Evolutionary conservation across 2,329 filamentous ascomycete species (phyloP).

Genomic region (Clarireedia monteithiana): DNA sequence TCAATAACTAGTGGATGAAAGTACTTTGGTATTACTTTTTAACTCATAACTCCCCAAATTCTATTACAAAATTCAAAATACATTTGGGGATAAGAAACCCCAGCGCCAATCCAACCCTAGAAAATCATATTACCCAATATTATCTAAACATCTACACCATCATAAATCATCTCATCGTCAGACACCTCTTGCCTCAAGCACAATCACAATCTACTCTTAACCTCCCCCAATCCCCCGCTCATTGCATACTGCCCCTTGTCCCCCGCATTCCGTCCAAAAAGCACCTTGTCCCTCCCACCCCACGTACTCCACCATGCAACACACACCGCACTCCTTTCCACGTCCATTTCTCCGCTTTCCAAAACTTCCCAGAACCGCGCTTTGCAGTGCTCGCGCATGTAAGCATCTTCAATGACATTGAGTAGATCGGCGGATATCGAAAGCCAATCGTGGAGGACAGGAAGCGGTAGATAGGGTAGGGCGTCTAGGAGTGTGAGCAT

Average conservation of each 20-base stretch:
- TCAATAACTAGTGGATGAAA: too few species aligned
- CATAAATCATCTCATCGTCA: not conserved
- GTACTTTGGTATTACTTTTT: too few species aligned
- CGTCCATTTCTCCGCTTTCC: conserved; percentile 60
- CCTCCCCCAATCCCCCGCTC: conserved; percentile 24
- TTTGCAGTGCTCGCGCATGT: conserved; percentile 49
- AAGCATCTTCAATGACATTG: conserved; percentile 44
- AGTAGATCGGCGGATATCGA: conserved; percentile 53
- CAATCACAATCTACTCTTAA: conserved; percentile 21
- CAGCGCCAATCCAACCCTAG: not conserved
- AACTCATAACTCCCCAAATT: too few species aligned
- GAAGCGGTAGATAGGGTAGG: conserved; percentile 51
- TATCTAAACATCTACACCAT: not conserved
- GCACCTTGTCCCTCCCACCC: conserved; percentile 28
- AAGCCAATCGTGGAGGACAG: conserved; percentile 57
- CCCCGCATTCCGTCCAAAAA: conserved; percentile 15
- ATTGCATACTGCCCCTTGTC: conserved; percentile 20
- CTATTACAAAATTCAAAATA: too few species aligned
- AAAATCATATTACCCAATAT: not conserved
- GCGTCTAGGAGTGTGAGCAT: conserved; percentile 58
- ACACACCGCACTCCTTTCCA: conserved; percentile 56
- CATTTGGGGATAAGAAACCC: too few species aligned
- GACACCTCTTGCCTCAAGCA: not conserved
- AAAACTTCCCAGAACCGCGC: conserved; percentile 61
- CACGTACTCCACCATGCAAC: conserved; percentile 61